Base-by-base conservation (phyloP, 768 basidiomycete species). In the Psilocybe azurescens region DNA sequence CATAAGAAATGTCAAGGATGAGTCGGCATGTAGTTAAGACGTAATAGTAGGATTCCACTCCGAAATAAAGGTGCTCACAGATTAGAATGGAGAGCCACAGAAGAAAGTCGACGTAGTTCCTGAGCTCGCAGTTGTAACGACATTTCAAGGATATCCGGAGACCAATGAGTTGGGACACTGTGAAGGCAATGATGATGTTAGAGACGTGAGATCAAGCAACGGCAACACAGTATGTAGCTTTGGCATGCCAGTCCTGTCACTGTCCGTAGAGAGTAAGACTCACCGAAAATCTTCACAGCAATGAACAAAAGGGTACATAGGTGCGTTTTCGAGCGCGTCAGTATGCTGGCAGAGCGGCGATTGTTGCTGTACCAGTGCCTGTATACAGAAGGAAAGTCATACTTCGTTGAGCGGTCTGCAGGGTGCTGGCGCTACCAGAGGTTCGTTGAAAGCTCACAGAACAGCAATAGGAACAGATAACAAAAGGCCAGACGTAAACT, bases 341-440 rank as follows among this genome's bases (percentile, higher is more conserved):
- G 47, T n/a, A 65, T 36, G 48, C 65, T 62, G 2, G 47, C 29
- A 1, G 66, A 64, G 13, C 51, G 48, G 13, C 68, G 64, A 28
- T 67, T 53, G 20, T 64, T 67, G 58, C 68, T 67, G 32, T 62
- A 69, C 68, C 68, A 67, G 39, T 69, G 68, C 32, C 68, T 69
- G 46, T 7, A 28, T 14, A 24, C 38, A 50, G 36, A 18, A 38
- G 10, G 18, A 44, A 33, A 63, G 6, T 36, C 33, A 36, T 36
- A 36, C 33, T 36, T 36, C 11, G 6, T 7, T 36, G 33, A 36
- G 33, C 33, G 11, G 11, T 10, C 33, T 36, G 3, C 33, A 36
- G 3, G 10, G 7, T 11, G 7, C 11, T 36, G 33, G 33, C 11
- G 7, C 6, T 36, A 36, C 33, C 33, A 36, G 33, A 11, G 33